phyloP scores from a whole-genome alignment of 805 yeast species.

The Pichia paraexigua region DNA sequence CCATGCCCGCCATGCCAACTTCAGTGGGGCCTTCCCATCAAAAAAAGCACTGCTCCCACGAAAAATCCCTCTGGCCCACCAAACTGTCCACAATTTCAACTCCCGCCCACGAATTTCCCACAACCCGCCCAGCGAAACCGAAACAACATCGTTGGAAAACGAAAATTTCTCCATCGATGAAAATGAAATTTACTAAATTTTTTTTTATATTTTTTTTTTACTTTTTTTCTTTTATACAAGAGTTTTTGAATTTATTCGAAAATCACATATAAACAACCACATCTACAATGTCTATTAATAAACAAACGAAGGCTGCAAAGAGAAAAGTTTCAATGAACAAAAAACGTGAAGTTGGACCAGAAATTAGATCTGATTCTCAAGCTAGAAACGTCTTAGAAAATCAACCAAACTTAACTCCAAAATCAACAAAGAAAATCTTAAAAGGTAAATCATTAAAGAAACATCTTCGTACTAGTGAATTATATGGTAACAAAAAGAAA shows the following conservation, averaged over 20 bases:
- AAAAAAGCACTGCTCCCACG: background rate
- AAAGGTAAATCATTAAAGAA: slow-evolving; percentile 51
- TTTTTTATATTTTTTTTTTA: background rate
- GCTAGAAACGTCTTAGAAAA: slow-evolving; percentile 59
- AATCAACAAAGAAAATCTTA: slow-evolving; percentile 42
- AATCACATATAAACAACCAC: too few relatives aligned
- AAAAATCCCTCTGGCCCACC: background rate
- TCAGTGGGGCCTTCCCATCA: background rate
- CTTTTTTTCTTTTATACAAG: too few relatives aligned
- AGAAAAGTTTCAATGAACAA: slow-evolving; percentile 45
- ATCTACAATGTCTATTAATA: slow-evolving; percentile 23
- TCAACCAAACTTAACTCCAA: slow-evolving; percentile 54
- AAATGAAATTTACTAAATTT: background rate
- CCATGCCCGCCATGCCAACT: background rate
- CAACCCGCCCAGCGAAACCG: background rate
- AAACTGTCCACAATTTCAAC: background rate
- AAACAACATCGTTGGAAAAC: background rate
- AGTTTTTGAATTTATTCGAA: too few relatives aligned
- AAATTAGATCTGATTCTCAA: slow-evolving; percentile 54
- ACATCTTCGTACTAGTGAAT: slow-evolving; percentile 53
- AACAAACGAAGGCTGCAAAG: slow-evolving; percentile 52
- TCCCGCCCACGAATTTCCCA: background rate
- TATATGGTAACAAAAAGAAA: slow-evolving; percentile 58
- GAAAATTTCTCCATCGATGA: background rate
- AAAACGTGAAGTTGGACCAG: slow-evolving; percentile 53